Evolutionary conservation across 768 basidiomycete species (phyloP).

Genomic region (Clathrus columnatus): DNA sequence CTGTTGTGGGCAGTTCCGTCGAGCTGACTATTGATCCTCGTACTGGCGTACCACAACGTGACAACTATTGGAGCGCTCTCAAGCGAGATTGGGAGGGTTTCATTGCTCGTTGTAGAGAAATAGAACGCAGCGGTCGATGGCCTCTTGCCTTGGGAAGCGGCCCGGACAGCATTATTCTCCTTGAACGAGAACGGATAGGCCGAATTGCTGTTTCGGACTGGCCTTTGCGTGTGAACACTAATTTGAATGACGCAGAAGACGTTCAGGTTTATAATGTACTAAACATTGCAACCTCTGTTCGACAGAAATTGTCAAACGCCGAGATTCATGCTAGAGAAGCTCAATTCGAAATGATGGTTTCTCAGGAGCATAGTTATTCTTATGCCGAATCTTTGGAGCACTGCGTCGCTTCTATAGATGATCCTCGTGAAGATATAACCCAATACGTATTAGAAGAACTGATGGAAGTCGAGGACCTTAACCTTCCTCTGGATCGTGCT

Average conservation of each 20-base stretch:
- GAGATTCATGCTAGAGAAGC: constrained; percentile 49
- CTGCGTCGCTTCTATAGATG: background rate
- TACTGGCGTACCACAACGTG: constrained; percentile 71
- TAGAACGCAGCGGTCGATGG: constrained; percentile 82
- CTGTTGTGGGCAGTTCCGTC: constrained; percentile 82
- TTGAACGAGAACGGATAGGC: constrained; percentile 74
- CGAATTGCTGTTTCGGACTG: constrained; percentile 56
- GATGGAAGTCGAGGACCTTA: constrained; percentile 34
- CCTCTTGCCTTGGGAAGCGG: constrained; percentile 57
- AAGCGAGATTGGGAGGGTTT: constrained; percentile 97
- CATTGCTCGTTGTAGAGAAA: constrained; percentile 78
- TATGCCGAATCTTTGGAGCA: constrained; percentile 45
- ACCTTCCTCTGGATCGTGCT: constrained; percentile 46
- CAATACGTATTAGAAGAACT: constrained; percentile 20
- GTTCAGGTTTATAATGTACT: constrained; percentile 42
- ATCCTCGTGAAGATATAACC: constrained; percentile 3
- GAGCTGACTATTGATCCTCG: constrained; percentile 61
- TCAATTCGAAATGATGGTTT: constrained; percentile 52
- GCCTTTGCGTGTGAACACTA: constrained; percentile 48
- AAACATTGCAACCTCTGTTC: constrained; percentile 54
- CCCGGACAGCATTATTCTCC: constrained; percentile 42
- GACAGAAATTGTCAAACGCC: constrained; percentile 49
- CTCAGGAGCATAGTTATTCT: constrained; percentile 72
- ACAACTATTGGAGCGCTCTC: constrained; percentile 74
- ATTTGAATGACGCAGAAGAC: constrained; percentile 25